Evolutionary conservation across 345 rosid genomes (phyloP), one percentile per base, ranked within the genome.

Genomic region (Erysimum cheiranthoides): DNA sequence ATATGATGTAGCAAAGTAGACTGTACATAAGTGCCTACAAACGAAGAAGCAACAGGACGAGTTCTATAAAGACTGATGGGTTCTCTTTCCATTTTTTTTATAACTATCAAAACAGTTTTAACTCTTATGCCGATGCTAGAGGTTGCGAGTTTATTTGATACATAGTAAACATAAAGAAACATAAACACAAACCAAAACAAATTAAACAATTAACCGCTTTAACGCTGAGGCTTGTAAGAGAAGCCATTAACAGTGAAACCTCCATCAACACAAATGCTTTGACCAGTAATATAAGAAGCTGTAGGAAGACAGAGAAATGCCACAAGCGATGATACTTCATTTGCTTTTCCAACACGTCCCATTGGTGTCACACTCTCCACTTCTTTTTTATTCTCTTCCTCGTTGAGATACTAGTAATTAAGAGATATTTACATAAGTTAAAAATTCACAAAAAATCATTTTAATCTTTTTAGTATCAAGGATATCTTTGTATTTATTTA

Each of bases 341-440:
- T 17, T 49, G 53, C 27, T 3, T 49, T 8, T 17, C 53, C 53
- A 49, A 2, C 27, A 17, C 53, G 53, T 49, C 53, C 53, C 27
- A 49, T 17, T 17, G 53, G 27, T 17, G 53, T 49, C 53, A 8
- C 17, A 8, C 10, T 17, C 53, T 49, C 53, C 27, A 86, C 4
- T 8, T 61, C 74, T 7, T 83, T 84, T 14, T 72, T 0, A 6
- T 83, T 83, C 17, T 83, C 85, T 49, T 82, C 76, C 46, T 77
- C 75, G 0, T 53, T 76, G 46, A 86, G 83, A 73, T 80, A 31
- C 96, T 21, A 21, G 1, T 54, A 21, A 56, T 14, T 84, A 79
- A 43, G 6, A 42, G 4, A 59, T 9, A 8, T 36, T 9, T 0
- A 5, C 62, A 59, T 36, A 30, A n/a, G 25, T 58, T 34, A n/a